Percentiles rank a stretch among this genome's conserved stretches.
Conservation (phyloP, 345 rosid genomes). For the Brassica napus region Da-Ae NC_063441.1:16809001-16809500, state of each 20-base stretch:
- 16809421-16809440: too few relatives aligned
- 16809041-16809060: conserved; percentile 35
- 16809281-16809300: not conserved
- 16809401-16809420: too few relatives aligned
- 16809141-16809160: not conserved
- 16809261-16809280: not conserved
- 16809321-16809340: not conserved
- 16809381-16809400: too few relatives aligned
- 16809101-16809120: conserved; percentile 84
- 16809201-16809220: not conserved
- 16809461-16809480: too few relatives aligned
- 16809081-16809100: conserved; percentile 73
- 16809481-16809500: too few relatives aligned
- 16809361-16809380: too few relatives aligned
- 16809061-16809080: conserved; percentile 65
- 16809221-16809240: not conserved
- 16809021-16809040: conserved; percentile 41
- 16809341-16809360: too few relatives aligned
- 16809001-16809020: not conserved
- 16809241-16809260: not conserved
- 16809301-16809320: not conserved
- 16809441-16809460: too few relatives aligned
- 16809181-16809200: not conserved
- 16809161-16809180: not conserved
- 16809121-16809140: conserved; percentile 45